Conservation (phyloP, 345 rosid species). For the Anastatica hierochuntica region DNA sequence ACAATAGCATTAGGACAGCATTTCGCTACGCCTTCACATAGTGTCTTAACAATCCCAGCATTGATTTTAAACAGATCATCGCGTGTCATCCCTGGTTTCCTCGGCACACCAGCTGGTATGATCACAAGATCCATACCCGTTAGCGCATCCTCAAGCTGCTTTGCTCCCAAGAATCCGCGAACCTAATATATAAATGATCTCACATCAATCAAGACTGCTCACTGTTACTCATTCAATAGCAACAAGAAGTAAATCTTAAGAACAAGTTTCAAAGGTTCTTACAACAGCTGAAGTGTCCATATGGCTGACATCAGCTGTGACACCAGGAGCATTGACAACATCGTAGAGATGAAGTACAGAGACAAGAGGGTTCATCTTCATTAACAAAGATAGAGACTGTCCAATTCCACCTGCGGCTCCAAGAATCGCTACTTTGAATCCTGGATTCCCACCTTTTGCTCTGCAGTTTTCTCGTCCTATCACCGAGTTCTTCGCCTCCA, state of each 20-base stretch:
- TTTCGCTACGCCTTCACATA: constrained; percentile 64
- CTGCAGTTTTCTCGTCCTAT: constrained; percentile 44
- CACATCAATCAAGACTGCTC: no score
- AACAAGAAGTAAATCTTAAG: no score
- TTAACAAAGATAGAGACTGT: constrained; percentile 53
- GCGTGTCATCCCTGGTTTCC: not conserved
- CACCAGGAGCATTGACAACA: constrained; percentile 76
- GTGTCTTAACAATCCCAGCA: constrained; percentile 81
- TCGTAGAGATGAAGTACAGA: constrained; percentile 77
- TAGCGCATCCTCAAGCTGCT: constrained; percentile 64
- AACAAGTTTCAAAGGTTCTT: not conserved
- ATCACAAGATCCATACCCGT: constrained; percentile 29
- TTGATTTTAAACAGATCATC: constrained; percentile 45
- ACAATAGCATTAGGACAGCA: constrained; percentile 67
- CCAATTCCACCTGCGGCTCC: constrained; percentile 32
- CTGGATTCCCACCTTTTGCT: constrained; percentile 65
- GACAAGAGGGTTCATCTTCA: constrained; percentile 78
- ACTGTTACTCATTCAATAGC: no score
- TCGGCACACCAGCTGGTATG: not conserved
- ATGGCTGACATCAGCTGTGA: constrained; percentile 82
- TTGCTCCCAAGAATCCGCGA: constrained; percentile 72
- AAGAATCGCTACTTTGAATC: constrained; percentile 69
- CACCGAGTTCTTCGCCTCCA: constrained; percentile 15
- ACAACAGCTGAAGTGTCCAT: constrained; percentile 93
- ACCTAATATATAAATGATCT: constrained; percentile 29